A percentile compares a stretch with the other conserved stretches of the same genome.
phyloP scores from a whole-genome alignment of 2,329 filamentous ascomycete genomes.

The Alternaria hordeiaustralica region DNA sequence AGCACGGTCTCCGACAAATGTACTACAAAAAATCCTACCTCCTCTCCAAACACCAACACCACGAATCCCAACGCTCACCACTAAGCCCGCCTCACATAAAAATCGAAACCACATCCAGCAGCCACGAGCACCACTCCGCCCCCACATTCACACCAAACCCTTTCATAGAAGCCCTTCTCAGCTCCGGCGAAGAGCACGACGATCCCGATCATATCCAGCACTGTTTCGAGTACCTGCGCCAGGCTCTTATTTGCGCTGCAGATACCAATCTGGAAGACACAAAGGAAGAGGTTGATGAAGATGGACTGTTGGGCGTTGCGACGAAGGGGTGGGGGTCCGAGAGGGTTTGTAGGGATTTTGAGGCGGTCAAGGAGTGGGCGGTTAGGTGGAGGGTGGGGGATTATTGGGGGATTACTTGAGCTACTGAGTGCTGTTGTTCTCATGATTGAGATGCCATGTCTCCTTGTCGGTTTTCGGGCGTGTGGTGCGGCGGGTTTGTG shows the following conservation, averaged over 20 bases:
- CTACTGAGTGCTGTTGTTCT: fast-evolving
- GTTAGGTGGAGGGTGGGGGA: constrained; percentile 19
- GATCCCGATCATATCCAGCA: constrained; percentile 10
- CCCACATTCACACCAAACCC: not conserved
- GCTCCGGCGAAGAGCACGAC: not conserved
- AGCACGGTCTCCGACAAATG: constrained; percentile 7
- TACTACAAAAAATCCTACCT: constrained; percentile 9
- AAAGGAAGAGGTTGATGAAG: not conserved
- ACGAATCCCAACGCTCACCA: not conserved
- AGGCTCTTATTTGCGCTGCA: constrained; percentile 34
- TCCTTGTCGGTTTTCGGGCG: not conserved
- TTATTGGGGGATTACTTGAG: not conserved
- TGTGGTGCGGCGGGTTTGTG: not conserved
- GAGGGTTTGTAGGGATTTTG: constrained; percentile 35
- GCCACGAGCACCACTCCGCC: not conserved
- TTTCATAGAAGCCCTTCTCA: constrained; percentile 5
- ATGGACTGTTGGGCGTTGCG: not conserved
- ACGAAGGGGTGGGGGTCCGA: constrained; percentile 24
- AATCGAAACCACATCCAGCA: not conserved
- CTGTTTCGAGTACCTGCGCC: constrained; percentile 37
- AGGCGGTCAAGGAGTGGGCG: constrained; percentile 31
- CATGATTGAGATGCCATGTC: not conserved
- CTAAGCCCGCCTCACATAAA: not conserved
- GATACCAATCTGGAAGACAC: constrained; percentile 31
- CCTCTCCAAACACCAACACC: constrained; percentile 4